Conservation (phyloP, 352 stramenopile species). For the Globisporangium viniferum region DNA sequence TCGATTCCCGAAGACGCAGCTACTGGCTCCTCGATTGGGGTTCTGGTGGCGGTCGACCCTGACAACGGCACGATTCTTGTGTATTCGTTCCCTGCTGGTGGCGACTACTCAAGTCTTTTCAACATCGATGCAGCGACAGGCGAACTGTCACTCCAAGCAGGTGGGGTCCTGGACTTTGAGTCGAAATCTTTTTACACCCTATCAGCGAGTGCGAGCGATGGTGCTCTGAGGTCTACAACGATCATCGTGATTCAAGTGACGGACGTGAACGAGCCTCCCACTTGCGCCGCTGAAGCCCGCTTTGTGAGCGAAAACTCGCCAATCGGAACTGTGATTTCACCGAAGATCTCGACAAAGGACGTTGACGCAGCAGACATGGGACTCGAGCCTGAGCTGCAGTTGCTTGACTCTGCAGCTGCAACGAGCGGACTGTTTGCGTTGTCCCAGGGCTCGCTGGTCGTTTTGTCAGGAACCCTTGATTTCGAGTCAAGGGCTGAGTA, state of each 20-base stretch:
- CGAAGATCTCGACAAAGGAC: conserved; percentile 1
- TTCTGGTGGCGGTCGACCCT: not conserved
- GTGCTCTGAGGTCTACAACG: not conserved
- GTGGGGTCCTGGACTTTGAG: not conserved
- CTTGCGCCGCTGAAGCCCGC: not conserved
- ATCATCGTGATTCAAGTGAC: conserved; percentile 4
- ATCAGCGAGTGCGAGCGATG: conserved; percentile 7
- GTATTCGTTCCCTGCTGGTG: not conserved
- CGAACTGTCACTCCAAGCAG: not conserved
- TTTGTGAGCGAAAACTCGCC: conserved; percentile 5
- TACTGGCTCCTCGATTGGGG: not conserved
- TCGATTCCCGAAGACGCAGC: conserved; percentile 1
- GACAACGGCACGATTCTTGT: not conserved
- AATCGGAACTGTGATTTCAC: conserved; percentile 1
- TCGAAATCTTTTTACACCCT: not conserved
- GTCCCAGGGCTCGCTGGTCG: not conserved
- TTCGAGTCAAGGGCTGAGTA: conserved; percentile 4
- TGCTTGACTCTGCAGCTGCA: not conserved
- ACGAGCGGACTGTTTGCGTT: not conserved
- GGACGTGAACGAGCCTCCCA: conserved; percentile 13
- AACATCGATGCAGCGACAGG: conserved; percentile 8
- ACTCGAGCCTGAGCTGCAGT: not conserved
- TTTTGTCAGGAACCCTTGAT: not conserved
- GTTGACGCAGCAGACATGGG: not conserved
- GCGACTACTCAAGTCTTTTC: conserved; percentile 2